A percentile compares a stretch with the other conserved stretches of the same genome.
These are phyloP conservation scores for Aspergillus homomorphus DNA, from an alignment of 495 filamentous ascomycete genomes.

Conservation along the genomic window DNA sequence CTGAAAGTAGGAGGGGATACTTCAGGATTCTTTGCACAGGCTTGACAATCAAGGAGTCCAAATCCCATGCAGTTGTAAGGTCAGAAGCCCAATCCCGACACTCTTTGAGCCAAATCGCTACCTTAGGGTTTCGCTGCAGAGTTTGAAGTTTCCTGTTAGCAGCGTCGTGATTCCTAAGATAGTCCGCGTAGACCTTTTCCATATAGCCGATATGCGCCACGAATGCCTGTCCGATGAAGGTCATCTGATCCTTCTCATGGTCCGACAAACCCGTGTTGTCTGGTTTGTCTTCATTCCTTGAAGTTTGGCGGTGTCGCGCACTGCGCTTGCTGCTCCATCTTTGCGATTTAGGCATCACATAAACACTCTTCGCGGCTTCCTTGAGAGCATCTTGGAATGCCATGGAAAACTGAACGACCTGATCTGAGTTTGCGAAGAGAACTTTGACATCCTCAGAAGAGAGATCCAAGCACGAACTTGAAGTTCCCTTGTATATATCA, in stretches of 20 bases:
- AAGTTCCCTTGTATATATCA: slow-evolving; percentile 96
- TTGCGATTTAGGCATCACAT: slow-evolving; percentile 57
- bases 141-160: slow-evolving; percentile 74
- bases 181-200: slow-evolving; percentile 82
- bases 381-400: slow-evolving; percentile 75
- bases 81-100: slow-evolving; percentile 85
- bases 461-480: slow-evolving; percentile 74
- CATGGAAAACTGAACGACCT: slow-evolving; percentile 80
- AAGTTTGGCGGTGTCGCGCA: slow-evolving; percentile 38
- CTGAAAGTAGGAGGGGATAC: slow-evolving; percentile 79
- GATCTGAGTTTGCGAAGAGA: slow-evolving; percentile 85
- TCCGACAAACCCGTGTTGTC: slow-evolving; percentile 45
- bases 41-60: slow-evolving; percentile 93
- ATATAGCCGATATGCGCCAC: slow-evolving; percentile 66
- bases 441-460: slow-evolving; percentile 77
- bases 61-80: slow-evolving; percentile 86
- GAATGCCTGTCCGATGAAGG: slow-evolving; percentile 78
- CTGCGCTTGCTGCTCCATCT: slow-evolving; percentile 56
- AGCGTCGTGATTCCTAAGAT: slow-evolving; percentile 79
- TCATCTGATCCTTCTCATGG: slow-evolving; percentile 71
- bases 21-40: slow-evolving; percentile 89
- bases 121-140: slow-evolving; percentile 68
- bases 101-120: slow-evolving; percentile 87
- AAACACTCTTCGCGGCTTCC: slow-evolving; percentile 69
- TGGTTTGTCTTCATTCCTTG: slow-evolving; percentile 33